phyloP scores from a whole-genome alignment of 1,139 yeast species.

The Trichomonascaceae sp. region DNA sequence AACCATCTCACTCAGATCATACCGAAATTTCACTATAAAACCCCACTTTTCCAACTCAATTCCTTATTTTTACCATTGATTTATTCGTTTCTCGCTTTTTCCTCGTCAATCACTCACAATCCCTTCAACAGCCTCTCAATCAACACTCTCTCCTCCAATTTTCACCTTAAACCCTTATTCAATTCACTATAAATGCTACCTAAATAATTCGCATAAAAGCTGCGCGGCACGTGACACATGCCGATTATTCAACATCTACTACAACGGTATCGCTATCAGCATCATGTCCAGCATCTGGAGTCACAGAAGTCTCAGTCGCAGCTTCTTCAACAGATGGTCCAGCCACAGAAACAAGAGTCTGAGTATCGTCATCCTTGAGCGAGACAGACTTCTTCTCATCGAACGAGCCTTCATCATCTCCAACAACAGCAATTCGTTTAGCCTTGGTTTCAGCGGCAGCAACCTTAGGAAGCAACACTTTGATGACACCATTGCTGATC shows the following conservation, averaged over 20 bases:
- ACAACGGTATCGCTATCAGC: not conserved
- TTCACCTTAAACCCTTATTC: not conserved
- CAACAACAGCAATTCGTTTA: conserved; percentile 16
- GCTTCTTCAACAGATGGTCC: not conserved
- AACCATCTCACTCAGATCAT: not conserved
- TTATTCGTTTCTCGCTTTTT: too few relatives aligned
- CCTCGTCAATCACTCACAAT: too few relatives aligned
- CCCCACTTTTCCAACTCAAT: not conserved
- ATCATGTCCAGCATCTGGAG: not conserved
- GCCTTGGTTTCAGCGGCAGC: conserved; percentile 14
- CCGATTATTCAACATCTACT: conserved; percentile 1
- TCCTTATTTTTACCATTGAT: too few relatives aligned
- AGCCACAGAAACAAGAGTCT: conserved; percentile 1
- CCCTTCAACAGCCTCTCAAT: too few relatives aligned
- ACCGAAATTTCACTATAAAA: not conserved
- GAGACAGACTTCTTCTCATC: conserved; percentile 1
- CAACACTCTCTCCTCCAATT: not conserved
- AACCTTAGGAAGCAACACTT: conserved; percentile 44
- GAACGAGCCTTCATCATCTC: conserved; percentile 13
- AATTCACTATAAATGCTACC: not conserved
- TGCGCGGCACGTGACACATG: not conserved
- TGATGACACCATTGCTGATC: conserved; percentile 46
- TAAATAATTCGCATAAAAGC: not conserved
- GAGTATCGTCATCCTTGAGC: not conserved
- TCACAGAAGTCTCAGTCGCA: not conserved